phyloP scores from a whole-genome alignment of 2,329 filamentous ascomycete genomes.

The Aspergillus quadrilineatus region DNA sequence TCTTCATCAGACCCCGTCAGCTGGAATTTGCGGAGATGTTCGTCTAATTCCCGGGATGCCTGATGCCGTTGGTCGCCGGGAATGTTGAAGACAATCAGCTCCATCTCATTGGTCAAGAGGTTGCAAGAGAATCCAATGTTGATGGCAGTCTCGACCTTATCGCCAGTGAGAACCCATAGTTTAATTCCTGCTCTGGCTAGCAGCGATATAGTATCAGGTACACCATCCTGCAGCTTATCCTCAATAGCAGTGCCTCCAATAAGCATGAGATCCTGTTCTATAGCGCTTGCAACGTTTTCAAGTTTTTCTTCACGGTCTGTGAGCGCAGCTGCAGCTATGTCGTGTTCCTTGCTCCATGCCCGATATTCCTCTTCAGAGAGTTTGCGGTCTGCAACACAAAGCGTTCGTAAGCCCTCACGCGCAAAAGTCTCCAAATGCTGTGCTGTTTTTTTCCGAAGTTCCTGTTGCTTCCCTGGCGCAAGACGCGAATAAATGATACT shows the following conservation, averaged over 20 bases:
- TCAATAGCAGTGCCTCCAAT: slow-evolving; percentile 96
- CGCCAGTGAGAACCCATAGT: slow-evolving; percentile 95
- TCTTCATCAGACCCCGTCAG: slow-evolving; percentile 85
- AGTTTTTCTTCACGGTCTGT: slow-evolving; percentile 88
- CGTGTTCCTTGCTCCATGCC: slow-evolving; percentile 81
- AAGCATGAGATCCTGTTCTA: slow-evolving; percentile 84
- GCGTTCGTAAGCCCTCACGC: slow-evolving; percentile 86
- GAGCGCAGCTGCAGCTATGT: slow-evolving; percentile 79
- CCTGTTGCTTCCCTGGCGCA: slow-evolving; percentile 77
- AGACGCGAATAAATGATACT: slow-evolving; percentile 95
- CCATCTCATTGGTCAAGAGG: slow-evolving; percentile 95
- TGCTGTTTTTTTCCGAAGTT: slow-evolving; percentile 78
- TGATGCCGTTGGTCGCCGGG: slow-evolving; percentile 68
- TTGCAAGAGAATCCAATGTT: slow-evolving; percentile 99
- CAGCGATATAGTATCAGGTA: slow-evolving; percentile 90
- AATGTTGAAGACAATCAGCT: slow-evolving; percentile 84
- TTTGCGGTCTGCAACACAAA: slow-evolving; percentile 86
- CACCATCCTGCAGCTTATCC: slow-evolving; percentile 92
- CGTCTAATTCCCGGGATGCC: slow-evolving; percentile 71
- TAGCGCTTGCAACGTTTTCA: slow-evolving; percentile 82
- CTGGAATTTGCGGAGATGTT: slow-evolving; percentile 68
- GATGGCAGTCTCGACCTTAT: slow-evolving; percentile 99
- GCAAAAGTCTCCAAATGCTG: slow-evolving; percentile 98
- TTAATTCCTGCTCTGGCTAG: slow-evolving; percentile 94
- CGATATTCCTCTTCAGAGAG: slow-evolving; percentile 80